Base-by-base conservation (phyloP, 306 rosid species). In the Herpetospermum pedunculosum region DNA sequence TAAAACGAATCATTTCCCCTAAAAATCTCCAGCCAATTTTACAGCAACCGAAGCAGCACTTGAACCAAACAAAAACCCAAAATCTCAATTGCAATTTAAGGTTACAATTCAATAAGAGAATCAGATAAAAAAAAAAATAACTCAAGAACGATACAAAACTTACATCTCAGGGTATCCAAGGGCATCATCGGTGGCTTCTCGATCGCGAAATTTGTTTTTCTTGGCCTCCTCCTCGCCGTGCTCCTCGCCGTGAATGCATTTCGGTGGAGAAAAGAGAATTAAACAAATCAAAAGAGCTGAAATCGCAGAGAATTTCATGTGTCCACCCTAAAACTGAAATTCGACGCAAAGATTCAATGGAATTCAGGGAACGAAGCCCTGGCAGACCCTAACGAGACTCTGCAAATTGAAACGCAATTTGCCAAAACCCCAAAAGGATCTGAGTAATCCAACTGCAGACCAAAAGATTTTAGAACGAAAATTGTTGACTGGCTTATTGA, bases 121-220 rank as follows among this genome's bases (percentile, higher is more conserved):
- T n/a, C n/a, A n/a, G n/a, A n/a, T n/a, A 30, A 2, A 5, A 47
- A 75, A 16, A 29, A 0, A 13, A 55, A 75, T 16, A 64, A 69
- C 0, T 29, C 41, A 43, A 68, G 37, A 25, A 6, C 52, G 35
- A 44, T 28, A 68, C 47, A 77, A 2, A 78, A 70, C 81, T 64
- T 82, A 95, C 99, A 91, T 85, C 80, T 88, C 84, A 18, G 97
- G 99, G 75, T 85, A 95, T 34, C 88, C 90, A 34, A 88, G 85
- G 70, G 86, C 72, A 62, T 95, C 97, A 12, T 95, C 99, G 60
- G 92, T 78, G 79, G 99, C 99, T 82, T 87, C 92, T 4, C 97
- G 97, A 35, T 87, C 92, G 53, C 97, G 91, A 70, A 95, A 91
- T 53, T 80, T 76, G 54, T 85, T 89, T 71, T 81, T 88, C 81